Conservation (phyloP, 2,329 filamentous ascomycete species). For the Ceratocystis ficicola region DNA sequence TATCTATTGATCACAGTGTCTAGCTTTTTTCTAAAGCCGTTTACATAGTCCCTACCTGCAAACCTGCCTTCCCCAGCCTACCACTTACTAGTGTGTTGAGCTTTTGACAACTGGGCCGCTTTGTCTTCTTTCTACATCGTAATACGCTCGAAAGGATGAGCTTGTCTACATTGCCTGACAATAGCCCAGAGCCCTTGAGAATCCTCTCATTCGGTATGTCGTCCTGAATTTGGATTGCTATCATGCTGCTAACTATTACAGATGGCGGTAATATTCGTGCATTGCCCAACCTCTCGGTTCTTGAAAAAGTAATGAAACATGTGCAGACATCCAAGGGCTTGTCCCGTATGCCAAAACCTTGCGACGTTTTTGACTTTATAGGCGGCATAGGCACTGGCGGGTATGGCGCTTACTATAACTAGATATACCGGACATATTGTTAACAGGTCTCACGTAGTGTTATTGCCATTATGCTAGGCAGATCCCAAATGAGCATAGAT, state of each 20-base stretch:
- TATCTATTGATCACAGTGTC: too few relatives aligned
- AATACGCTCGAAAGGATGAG: too few relatives aligned
- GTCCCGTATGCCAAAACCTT: constrained; percentile 24
- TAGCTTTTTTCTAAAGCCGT: too few relatives aligned
- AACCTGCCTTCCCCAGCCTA: too few relatives aligned
- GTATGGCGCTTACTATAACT: constrained; percentile 18
- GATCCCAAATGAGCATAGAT: background rate
- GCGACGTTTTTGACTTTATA: constrained; percentile 27
- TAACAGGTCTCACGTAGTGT: background rate
- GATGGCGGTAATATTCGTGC: constrained; percentile 27
- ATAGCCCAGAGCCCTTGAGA: background rate
- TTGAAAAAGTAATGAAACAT: constrained; percentile 26
- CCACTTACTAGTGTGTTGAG: too few relatives aligned
- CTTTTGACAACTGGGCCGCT: too few relatives aligned
- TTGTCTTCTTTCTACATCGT: too few relatives aligned
- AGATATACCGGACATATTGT: background rate
- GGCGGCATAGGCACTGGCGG: constrained; percentile 28
- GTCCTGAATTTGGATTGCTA: background rate
- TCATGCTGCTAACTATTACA: background rate
- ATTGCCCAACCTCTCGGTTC: constrained; percentile 26
- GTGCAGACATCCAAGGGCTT: constrained; percentile 22
- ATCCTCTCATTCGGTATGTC: background rate
- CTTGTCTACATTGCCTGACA: too few relatives aligned
- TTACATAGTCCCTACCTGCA: too few relatives aligned
- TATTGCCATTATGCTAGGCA: background rate